Percentiles rank a stretch among this genome's conserved stretches.
Conservation (phyloP, 2,329 filamentous ascomycete genomes). For the Penicillium hordei region DNA sequence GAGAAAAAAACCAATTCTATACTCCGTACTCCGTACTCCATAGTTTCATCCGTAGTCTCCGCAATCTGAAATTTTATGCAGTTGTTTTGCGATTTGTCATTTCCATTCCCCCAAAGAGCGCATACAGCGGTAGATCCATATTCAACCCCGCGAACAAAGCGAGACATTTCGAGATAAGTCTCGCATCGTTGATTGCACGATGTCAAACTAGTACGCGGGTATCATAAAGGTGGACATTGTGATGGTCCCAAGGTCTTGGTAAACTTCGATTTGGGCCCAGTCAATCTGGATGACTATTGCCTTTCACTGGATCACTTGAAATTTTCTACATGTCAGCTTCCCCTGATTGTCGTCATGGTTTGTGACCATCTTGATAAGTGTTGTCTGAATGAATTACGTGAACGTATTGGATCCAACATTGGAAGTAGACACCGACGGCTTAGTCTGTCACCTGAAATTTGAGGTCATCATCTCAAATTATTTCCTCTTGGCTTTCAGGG, state of each 20-base stretch:
- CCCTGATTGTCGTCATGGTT: background rate
- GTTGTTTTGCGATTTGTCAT: conserved; percentile 11
- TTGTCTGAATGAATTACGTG: conserved; percentile 2
- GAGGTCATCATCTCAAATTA: background rate
- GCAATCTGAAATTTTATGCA: background rate
- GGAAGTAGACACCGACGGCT: background rate
- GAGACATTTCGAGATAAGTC: conserved; percentile 16
- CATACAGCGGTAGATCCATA: conserved; percentile 7
- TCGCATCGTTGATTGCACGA: conserved; percentile 13
- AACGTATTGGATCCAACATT: background rate
- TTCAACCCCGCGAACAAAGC: background rate
- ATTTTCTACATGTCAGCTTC: background rate
- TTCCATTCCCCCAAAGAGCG: background rate
- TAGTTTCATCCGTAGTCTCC: background rate
- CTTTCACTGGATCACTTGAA: background rate
- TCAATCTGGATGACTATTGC: background rate
- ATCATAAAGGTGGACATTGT: background rate
- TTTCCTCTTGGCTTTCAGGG: background rate
- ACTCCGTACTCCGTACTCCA: background rate
- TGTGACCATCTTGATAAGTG: conserved; percentile 5
- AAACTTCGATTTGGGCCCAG: conserved; percentile 7
- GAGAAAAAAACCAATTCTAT: background rate
- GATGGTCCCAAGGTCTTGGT: background rate
- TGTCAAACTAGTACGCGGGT: background rate
- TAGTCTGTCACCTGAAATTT: background rate